Evolutionary conservation across 768 basidiomycete genomes (phyloP).

Genomic region (Mycena sanguinolenta): DNA sequence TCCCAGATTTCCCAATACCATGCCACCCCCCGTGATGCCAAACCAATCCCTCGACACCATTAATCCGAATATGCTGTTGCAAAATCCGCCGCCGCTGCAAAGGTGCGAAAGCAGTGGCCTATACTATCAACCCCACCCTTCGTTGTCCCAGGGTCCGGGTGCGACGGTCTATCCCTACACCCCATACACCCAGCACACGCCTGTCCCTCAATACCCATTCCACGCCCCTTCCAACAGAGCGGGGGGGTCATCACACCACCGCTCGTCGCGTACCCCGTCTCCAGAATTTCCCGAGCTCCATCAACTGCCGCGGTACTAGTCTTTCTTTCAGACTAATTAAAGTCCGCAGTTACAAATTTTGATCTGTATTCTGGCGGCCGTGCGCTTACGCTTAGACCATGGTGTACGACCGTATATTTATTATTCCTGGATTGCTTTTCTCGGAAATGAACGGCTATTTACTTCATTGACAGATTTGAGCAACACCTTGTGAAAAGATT

Average conservation of each 20-base stretch:
- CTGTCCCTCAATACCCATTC: slow-evolving; percentile 4
- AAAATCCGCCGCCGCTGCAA: slow-evolving; percentile 18
- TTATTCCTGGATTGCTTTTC: too few species aligned
- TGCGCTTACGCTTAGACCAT: too few species aligned
- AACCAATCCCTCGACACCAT: background rate
- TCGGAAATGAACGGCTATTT: too few species aligned
- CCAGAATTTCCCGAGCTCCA: background rate
- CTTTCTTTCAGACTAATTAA: background rate
- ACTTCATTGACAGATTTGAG: too few species aligned
- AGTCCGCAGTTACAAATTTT: too few species aligned
- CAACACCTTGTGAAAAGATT: too few species aligned
- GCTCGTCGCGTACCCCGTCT: background rate
- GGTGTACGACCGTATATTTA: too few species aligned
- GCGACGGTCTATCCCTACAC: slow-evolving; percentile 2
- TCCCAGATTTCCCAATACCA: background rate
- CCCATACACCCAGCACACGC: background rate
- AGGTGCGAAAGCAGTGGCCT: background rate
- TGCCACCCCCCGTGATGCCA: slow-evolving; percentile 4
- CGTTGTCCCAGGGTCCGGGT: background rate
- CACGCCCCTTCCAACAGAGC: background rate
- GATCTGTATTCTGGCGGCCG: too few species aligned
- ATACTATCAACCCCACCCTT: slow-evolving; percentile 8
- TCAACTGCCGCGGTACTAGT: slow-evolving; percentile 12
- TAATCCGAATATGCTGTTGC: slow-evolving; percentile 5
- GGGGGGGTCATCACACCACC: background rate